These are phyloP conservation scores for Saksenaea oblongispora DNA, from an alignment of 371 early-diverging fungal species.

Conservation along the genomic window DNA sequence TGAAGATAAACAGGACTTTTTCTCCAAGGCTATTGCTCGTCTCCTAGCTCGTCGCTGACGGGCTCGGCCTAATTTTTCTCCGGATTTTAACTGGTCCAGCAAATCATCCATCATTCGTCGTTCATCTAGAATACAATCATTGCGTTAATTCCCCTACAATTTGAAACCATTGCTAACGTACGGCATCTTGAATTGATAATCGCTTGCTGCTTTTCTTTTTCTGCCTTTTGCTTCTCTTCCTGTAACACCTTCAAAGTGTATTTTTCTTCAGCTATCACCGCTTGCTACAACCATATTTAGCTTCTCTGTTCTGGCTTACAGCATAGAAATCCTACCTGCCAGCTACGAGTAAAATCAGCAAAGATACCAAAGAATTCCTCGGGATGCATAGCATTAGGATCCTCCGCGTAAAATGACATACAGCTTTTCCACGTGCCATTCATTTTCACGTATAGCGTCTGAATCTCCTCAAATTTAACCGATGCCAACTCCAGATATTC, in stretches of 20 bases:
- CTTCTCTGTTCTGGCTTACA: background rate
- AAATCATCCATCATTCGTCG: constrained; percentile 12
- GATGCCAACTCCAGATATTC: constrained; percentile 3
- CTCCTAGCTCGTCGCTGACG: background rate
- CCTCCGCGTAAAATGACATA: constrained; percentile 72
- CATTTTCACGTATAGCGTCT: constrained; percentile 10
- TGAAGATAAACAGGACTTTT: background rate
- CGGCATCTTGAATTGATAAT: background rate
- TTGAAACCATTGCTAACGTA: background rate
- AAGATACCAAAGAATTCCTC: constrained; percentile 90
- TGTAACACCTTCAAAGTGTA: background rate
- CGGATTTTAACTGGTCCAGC: constrained; percentile 6
- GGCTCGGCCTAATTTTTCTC: constrained; percentile 5
- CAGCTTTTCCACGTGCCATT: constrained; percentile 8
- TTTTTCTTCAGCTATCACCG: constrained; percentile 5
- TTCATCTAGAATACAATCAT: constrained; percentile 2
- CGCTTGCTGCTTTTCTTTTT: background rate
- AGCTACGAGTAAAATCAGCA: constrained; percentile 69
- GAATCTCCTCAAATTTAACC: constrained; percentile 7
- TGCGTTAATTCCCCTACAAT: background rate
- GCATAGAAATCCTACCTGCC: constrained; percentile 43
- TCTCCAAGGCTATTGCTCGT: background rate
- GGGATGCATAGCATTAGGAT: constrained; percentile 71
- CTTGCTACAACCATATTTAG: background rate
- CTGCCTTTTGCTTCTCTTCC: constrained; percentile 3